Percentiles rank a stretch among this genome's conserved stretches.
phyloP scores from a whole-genome alignment of 768 basidiomycete genomes.

The Crepidotus variabilis region DNA sequence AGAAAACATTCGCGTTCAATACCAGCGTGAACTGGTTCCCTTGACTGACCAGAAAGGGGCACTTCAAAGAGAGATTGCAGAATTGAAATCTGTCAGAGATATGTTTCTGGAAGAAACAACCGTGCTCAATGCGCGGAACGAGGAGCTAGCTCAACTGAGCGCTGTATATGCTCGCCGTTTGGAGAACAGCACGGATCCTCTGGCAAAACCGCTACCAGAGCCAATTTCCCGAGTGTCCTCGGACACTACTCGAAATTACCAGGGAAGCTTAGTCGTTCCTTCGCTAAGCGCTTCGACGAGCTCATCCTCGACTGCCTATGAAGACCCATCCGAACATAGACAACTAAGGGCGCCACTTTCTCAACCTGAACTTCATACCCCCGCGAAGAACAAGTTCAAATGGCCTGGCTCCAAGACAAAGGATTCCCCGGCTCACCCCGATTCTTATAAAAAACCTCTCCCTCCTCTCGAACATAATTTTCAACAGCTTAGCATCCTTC shows the following conservation, averaged over 20 bases:
- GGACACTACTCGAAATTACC: slow-evolving; percentile 24
- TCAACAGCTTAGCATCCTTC: slow-evolving; percentile 82
- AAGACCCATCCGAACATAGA: slow-evolving; percentile 41
- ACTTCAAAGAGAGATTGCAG: slow-evolving; percentile 75
- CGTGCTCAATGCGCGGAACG: slow-evolving; percentile 86
- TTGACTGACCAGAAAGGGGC: slow-evolving; percentile 80
- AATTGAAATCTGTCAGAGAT: slow-evolving; percentile 84
- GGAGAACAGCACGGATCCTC: slow-evolving; percentile 46
- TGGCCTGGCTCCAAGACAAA: slow-evolving; percentile 61
- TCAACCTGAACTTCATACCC: slow-evolving; percentile 45
- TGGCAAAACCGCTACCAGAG: slow-evolving; percentile 23
- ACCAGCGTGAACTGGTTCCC: slow-evolving; percentile 81
- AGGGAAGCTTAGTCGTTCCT: slow-evolving; percentile 30
- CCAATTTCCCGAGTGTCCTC: slow-evolving; percentile 17
- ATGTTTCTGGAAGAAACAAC: slow-evolving; percentile 90
- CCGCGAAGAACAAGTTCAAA: slow-evolving; percentile 62
- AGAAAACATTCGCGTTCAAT: slow-evolving; percentile 83
- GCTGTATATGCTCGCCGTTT: slow-evolving; percentile 78
- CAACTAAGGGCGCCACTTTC: slow-evolving; percentile 35
- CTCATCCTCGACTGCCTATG: slow-evolving; percentile 43
- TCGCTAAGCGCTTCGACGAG: slow-evolving; percentile 41
- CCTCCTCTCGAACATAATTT: slow-evolving; percentile 71
- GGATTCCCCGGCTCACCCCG: slow-evolving; percentile 34
- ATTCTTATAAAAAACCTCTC: slow-evolving; percentile 30
- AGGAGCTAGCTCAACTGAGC: slow-evolving; percentile 86